Conservation (phyloP, 2,329 filamentous ascomycete genomes). For the Rhinocladiella mackenziei region DNA sequence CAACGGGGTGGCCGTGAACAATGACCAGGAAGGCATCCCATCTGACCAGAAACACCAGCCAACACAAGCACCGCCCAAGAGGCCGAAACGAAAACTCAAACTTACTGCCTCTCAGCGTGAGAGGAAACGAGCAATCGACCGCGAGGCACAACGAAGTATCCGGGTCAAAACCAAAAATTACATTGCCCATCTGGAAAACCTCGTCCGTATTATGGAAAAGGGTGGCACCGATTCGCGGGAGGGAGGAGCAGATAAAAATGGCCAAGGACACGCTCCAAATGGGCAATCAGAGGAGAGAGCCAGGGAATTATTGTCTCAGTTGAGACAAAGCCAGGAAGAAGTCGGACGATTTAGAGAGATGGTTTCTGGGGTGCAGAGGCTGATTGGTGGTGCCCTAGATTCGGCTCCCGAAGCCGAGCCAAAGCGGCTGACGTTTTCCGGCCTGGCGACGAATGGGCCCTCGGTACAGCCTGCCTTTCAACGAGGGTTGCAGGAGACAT, state of each 20-base stretch:
- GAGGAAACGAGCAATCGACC: constrained; percentile 19
- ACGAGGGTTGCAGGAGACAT: not conserved
- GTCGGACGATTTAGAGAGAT: constrained; percentile 11
- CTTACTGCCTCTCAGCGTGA: constrained; percentile 18
- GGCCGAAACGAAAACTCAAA: constrained; percentile 12
- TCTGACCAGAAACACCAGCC: not conserved
- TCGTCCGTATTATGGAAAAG: constrained; percentile 17
- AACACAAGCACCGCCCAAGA: constrained; percentile 6
- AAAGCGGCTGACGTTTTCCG: not conserved
- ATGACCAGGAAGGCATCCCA: not conserved
- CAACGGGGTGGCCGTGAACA: not conserved
- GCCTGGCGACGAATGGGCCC: not conserved
- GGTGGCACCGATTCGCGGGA: not conserved
- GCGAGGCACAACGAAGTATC: constrained; percentile 19
- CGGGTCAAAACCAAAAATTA: constrained; percentile 21
- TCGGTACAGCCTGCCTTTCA: not conserved
- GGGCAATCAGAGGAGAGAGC: constrained; percentile 7
- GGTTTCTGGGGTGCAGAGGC: constrained; percentile 12
- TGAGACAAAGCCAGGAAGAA: constrained; percentile 18
- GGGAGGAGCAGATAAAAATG: not conserved
- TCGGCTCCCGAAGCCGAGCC: not conserved
- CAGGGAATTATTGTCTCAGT: constrained; percentile 9
- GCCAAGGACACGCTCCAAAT: not conserved
- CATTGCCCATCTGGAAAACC: constrained; percentile 18
- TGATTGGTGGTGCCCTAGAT: constrained; percentile 8